Base-by-base conservation (phyloP, 108 stramenopile genomes). In the Seminavis robusta region DNA sequence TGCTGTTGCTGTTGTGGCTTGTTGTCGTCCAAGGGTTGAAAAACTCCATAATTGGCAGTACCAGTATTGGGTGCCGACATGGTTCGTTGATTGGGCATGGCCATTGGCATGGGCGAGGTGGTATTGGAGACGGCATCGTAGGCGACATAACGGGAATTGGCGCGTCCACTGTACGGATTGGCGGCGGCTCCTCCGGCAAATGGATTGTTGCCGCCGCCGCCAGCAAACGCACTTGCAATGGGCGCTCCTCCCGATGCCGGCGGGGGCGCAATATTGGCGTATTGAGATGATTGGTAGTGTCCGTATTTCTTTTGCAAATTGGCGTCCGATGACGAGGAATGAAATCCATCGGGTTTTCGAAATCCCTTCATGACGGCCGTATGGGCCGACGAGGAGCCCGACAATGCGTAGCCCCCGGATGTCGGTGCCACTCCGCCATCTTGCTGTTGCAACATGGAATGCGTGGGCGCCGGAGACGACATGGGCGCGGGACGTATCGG, bases 281-380 rank as follows among this genome's bases (percentile, higher is more conserved):
- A 32, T 25, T 25, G 9, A 38, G 59, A 27, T 47, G 67, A 61
- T 45, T 45, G 15, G 63, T 59, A 19, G 57, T 94, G 86, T 11
- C 93, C 93, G 59, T 94, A 91, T 65, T 90, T 90, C 33, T 72
- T 50, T 52, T 90, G 88, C 56, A 94, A 66, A 51, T 57, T 71
- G 25, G 71, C 73, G 59, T 94, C 93, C 19, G 83, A 84, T 47
- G 74, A 76, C 5, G 83, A 84, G 34, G 84, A 80, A 64, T 94
- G 93, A 47, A 94, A 94, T n/a, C 93, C 93, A 75, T 94, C 93
- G 3, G 91, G 85, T 44, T 64, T 73, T 67, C 74, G 83, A 49
- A 24, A 60, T 13, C 31, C 33, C 1, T 50, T 41, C 2, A 15
- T 19, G 33, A n/a, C 36, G 30, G 25, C 28, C 32, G 7, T 16